Percentiles rank a stretch among this genome's conserved stretches.
phyloP scores from a whole-genome alignment of 2,329 filamentous ascomycete genomes.

The Laburnicola sp. region DNA sequence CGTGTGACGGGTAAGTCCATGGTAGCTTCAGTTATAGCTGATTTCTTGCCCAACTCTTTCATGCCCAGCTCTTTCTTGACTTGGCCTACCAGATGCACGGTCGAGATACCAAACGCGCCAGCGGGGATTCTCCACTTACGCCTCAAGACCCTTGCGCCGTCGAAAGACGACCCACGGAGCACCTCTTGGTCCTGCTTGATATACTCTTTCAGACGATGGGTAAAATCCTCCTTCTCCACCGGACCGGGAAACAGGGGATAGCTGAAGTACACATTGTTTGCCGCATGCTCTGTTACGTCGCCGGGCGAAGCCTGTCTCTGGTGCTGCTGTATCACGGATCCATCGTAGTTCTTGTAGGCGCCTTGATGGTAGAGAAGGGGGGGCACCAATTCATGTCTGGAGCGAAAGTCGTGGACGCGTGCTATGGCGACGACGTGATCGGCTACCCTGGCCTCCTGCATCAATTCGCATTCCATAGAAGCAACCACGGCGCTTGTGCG shows the following conservation, averaged over 20 bases:
- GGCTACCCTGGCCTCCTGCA: constrained; percentile 45
- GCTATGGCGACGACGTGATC: constrained; percentile 55
- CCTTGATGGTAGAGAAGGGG: constrained; percentile 36
- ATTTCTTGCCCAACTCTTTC: background rate
- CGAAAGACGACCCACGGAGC: constrained; percentile 2
- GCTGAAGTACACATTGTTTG: constrained; percentile 12
- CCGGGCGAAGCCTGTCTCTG: background rate
- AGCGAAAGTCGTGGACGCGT: constrained; percentile 34
- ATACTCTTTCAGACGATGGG: constrained; percentile 19
- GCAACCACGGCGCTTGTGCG: constrained; percentile 24
- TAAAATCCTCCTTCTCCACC: constrained; percentile 21
- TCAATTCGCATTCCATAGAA: constrained; percentile 40
- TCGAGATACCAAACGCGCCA: constrained; percentile 21
- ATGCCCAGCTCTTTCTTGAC: background rate
- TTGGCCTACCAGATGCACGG: constrained; percentile 1
- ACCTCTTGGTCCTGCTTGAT: constrained; percentile 15
- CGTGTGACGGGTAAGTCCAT: background rate
- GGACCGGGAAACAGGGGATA: constrained; percentile 27
- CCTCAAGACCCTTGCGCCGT: constrained; percentile 10
- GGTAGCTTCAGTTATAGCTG: background rate
- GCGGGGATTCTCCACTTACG: constrained; percentile 14
- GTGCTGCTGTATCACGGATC: constrained; percentile 7
- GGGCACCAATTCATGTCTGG: background rate
- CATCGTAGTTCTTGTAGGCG: constrained; percentile 21
- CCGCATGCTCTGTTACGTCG: background rate